Evolutionary conservation across 352 stramenopile species (phyloP).

Genomic region (Phytopythium boreale): DNA sequence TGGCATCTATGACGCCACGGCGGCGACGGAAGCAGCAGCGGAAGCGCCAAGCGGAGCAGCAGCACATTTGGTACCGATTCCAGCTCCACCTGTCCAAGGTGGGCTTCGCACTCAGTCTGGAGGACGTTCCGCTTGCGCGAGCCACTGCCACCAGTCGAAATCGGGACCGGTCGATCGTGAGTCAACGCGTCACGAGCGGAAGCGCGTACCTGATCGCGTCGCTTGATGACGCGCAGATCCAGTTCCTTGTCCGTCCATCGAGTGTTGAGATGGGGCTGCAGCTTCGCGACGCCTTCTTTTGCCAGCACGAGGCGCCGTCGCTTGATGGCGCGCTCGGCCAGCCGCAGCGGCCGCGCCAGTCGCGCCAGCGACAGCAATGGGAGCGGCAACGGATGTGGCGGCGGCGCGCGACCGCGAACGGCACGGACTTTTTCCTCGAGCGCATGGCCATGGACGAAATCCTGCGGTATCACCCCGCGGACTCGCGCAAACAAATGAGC

Average conservation of each 20-base stretch:
- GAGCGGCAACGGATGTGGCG: conserved; percentile 13
- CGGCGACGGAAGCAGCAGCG: conserved; percentile 4
- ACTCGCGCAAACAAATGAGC: conserved; percentile 65
- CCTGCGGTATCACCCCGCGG: conserved; percentile 54
- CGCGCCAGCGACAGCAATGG: conserved; percentile 5
- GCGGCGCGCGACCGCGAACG: conserved; percentile 8
- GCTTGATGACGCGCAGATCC: conserved; percentile 65
- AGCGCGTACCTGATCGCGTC: conserved; percentile 38
- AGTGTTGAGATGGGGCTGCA: conserved; percentile 70
- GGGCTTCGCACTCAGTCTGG: conserved; percentile 50
- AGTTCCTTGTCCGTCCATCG: conserved; percentile 62
- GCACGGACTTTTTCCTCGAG: conserved; percentile 57
- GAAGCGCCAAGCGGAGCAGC: conserved; percentile 32
- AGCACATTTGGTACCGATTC: conserved; percentile 82
- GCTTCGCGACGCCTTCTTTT: conserved; percentile 69
- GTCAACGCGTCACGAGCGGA: conserved; percentile 4
- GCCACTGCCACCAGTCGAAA: not conserved
- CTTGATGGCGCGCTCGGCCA: conserved; percentile 12
- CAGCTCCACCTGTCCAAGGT: conserved; percentile 53
- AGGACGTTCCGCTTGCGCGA: conserved; percentile 21
- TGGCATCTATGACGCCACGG: conserved; percentile 15
- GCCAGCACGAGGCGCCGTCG: conserved; percentile 23
- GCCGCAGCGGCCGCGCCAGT: not conserved
- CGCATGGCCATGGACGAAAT: conserved; percentile 77
- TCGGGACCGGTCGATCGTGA: not conserved